These are phyloP conservation scores for Hypsizygus ulmarius DNA, from an alignment of 1,284 basidiomycete genomes.

Conservation along the genomic window DNA sequence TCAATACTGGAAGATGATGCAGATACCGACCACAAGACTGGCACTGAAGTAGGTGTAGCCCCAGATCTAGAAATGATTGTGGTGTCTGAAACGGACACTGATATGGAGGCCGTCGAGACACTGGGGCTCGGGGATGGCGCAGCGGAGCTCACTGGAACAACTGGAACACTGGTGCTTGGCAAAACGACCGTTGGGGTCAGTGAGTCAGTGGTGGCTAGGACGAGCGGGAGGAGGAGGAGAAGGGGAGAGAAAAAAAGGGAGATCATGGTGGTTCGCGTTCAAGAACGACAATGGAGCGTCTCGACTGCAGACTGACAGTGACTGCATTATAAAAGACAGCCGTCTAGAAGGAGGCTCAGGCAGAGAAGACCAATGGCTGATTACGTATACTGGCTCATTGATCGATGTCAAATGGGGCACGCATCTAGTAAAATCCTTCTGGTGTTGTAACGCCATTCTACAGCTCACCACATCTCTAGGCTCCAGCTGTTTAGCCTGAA, in stretches of 20 bases:
- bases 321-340: neutral
- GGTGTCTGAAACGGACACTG: neutral
- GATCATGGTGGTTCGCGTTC: conserved; percentile 12
- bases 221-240: conserved; percentile 13
- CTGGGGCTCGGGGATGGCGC: neutral
- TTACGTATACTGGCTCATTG: too few relatives aligned
- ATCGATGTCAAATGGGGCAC: too few relatives aligned
- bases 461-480: too few relatives aligned
- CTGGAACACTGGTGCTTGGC: conserved; percentile 1
- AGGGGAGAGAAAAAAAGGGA: conserved; percentile 9
- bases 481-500: too few relatives aligned
- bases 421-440: too few relatives aligned
- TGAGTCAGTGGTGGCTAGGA: conserved; percentile 5
- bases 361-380: too few relatives aligned
- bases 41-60: neutral
- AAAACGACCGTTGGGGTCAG: neutral
- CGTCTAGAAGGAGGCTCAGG: neutral
- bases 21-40: neutral
- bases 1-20: neutral
- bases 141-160: neutral
- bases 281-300: neutral
- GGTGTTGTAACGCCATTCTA: too few relatives aligned
- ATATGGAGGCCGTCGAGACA: neutral
- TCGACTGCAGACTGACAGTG: neutral
- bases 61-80: neutral